phyloP scores from a whole-genome alignment of 768 basidiomycete genomes.

The Lactifluus echinatus region DNA sequence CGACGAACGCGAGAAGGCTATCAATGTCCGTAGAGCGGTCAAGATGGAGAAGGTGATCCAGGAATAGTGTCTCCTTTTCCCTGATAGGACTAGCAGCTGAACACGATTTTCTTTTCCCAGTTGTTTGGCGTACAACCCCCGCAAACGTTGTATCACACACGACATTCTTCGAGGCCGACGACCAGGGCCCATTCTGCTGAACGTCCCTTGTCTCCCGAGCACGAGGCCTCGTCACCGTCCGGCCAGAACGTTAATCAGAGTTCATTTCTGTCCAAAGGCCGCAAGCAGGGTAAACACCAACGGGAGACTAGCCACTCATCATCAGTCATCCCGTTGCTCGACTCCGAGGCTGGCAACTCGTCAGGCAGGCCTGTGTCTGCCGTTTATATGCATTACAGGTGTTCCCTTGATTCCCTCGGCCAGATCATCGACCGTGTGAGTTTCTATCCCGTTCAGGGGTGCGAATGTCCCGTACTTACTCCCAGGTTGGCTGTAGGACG shows the following conservation, averaged over 20 bases:
- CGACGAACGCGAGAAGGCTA: constrained; percentile 63
- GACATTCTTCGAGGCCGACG: constrained; percentile 33
- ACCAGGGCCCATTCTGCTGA: constrained; percentile 10
- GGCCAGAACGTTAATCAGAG: constrained; percentile 40
- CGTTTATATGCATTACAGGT: constrained; percentile 69
- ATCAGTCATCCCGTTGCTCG: constrained; percentile 45
- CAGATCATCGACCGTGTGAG: constrained; percentile 74
- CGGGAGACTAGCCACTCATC: constrained; percentile 43
- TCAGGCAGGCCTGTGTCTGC: constrained; percentile 21
- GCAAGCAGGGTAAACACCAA: constrained; percentile 32
- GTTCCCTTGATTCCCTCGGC: constrained; percentile 70
- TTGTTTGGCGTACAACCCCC: constrained; percentile 79
- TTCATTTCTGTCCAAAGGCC: constrained; percentile 33
- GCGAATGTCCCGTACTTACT: not conserved
- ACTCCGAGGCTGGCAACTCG: constrained; percentile 2
- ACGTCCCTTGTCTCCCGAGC: not conserved
- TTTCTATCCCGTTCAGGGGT: constrained; percentile 9
- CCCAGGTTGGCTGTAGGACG: constrained; percentile 47
- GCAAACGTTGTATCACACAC: constrained; percentile 68
- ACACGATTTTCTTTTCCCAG: constrained; percentile 30
- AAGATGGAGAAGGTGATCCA: constrained; percentile 84
- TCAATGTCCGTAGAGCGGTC: constrained; percentile 68
- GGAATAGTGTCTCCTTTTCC: not conserved
- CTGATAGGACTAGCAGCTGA: not conserved
- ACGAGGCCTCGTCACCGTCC: constrained; percentile 12